Evolutionary conservation across 352 stramenopile species (phyloP), one percentile per base, ranked within the genome.

Genomic region (Phytopythium helicoides): DNA sequence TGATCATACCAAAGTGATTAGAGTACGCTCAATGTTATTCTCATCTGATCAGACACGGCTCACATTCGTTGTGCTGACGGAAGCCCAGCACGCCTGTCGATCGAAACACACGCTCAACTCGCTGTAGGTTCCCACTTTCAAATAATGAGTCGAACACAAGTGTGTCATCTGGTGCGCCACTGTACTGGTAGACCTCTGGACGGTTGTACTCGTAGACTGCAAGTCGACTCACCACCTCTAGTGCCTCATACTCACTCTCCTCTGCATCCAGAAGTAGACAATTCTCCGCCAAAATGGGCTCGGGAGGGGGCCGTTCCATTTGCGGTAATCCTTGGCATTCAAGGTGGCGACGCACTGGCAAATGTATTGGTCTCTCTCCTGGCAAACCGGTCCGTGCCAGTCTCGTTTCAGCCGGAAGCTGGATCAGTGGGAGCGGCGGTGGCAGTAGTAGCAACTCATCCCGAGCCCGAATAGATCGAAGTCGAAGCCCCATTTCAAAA

Each of bases 201-300:
- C 75, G 62, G 45, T 90, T 90, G 70, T 93, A 93, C 54, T 86
- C 78, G 51, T 91, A 93, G 19, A 90, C 74, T 28, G 67, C 61
- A 38, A 87, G 26, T 7, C 71, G 63, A 26, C 44, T 35, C 1
- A 73, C 22, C 3, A 77, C 48, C 7, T 68, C 54, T 1, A 54
- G 56, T 3, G 67, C 56, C 36, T 77, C 39, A 25, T 75, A 60
- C 18, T 71, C 62, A 14, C 71, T 57, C 0, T 60, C 63, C 47
- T 83, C 62, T 8, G 21, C 56, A 16, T 81, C 73, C 7, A 87
- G 16, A 25, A 74, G 19, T 6, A 65, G 7, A 26, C 52, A 64
- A 14, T 48, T 81, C 38, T 91, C 81, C 6, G 48, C 33, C 45
- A 91, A 59, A 39, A 71, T 81, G 19, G 68, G 64, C 45, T 89